Evolutionary conservation across 768 basidiomycete species (phyloP), one percentile per base, ranked within the genome.

Genomic region (Dioszegia hungarica): DNA sequence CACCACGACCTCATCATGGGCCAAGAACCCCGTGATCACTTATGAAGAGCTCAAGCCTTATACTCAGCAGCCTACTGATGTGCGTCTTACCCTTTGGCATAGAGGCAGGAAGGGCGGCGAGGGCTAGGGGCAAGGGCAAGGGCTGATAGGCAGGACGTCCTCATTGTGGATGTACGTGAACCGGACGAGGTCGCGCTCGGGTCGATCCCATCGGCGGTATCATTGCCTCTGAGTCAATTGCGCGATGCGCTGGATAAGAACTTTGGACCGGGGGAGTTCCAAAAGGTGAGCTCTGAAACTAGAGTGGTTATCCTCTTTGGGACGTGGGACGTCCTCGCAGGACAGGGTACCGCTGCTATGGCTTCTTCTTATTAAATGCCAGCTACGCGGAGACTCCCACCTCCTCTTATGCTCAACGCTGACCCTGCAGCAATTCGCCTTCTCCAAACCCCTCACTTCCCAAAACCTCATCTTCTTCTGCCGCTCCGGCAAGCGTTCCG

Each of bases 401-500:
- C n/a, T n/a, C n/a, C n/a, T n/a, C n/a, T n/a, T n/a, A n/a, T n/a
- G n/a, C n/a, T n/a, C n/a, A n/a, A n/a, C n/a, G 34, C 49, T 51
- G 37, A 51, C 27, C 20, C 24, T n/a, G 24, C 22, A 72, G 67
- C 62, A 73, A 66, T 69, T 66, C 72, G 66, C 64, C 20, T 74
- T 74, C 68, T 48, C 77, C 71, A 59, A 81, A 79, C 63, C 74
- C 80, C 53, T 63, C 15, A 62, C 61, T 37, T 53, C 54, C 44
- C 88, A 93, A 67, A 86, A 89, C 67, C 77, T 95, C 31, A 84
- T 87, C 28, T 91, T 93, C 74, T 94, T 91, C 77, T 97, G 93
- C 75, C 81, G 91, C 45, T 90, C 89, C 54, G 93, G 93, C 11
- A 84, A 83, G 75, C 82, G 93, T 45, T 89, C 89, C 59, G 80